A percentile compares a stretch with the other conserved stretches of the same genome.
phyloP scores from a whole-genome alignment of 1,284 basidiomycete species.

The Prillingera fragicola region DNA sequence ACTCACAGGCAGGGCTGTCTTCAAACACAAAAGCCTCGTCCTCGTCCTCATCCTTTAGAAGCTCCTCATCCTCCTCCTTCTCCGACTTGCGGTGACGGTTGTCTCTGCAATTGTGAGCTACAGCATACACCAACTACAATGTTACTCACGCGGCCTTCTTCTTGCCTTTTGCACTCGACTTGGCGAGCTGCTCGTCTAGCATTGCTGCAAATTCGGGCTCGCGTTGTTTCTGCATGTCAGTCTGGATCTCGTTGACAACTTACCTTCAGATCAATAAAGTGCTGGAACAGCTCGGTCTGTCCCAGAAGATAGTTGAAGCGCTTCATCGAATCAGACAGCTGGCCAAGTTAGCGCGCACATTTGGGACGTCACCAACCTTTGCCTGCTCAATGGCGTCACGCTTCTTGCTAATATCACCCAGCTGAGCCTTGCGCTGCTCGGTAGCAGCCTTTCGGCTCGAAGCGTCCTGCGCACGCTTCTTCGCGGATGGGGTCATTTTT shows the following conservation, averaged over 20 bases:
- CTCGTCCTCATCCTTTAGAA: constrained; percentile 78
- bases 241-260: constrained; percentile 16
- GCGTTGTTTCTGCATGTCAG: constrained; percentile 61
- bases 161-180: constrained; percentile 69
- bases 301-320: constrained; percentile 90
- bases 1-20: constrained; percentile 79
- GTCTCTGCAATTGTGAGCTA: constrained; percentile 50
- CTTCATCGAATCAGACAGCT: constrained; percentile 91
- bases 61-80: constrained; percentile 95
- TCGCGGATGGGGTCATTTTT: constrained; percentile 30
- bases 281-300: constrained; percentile 91
- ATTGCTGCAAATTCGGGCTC: constrained; percentile 91
- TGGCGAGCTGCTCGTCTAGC: constrained; percentile 59
- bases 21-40: constrained; percentile 86
- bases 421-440: constrained; percentile 38
- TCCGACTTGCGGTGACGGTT: constrained; percentile 89
- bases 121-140: neutral
- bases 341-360: constrained; percentile 3
- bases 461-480: constrained; percentile 27
- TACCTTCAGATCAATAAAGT: constrained; percentile 92
- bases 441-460: constrained; percentile 36
- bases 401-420: constrained; percentile 41
- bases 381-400: constrained; percentile 42
- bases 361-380: constrained; percentile 30
- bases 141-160: constrained; percentile 61